Evolutionary conservation across 441 rosid genomes (phyloP).

Genomic region (Metrosideros polymorpha): DNA sequence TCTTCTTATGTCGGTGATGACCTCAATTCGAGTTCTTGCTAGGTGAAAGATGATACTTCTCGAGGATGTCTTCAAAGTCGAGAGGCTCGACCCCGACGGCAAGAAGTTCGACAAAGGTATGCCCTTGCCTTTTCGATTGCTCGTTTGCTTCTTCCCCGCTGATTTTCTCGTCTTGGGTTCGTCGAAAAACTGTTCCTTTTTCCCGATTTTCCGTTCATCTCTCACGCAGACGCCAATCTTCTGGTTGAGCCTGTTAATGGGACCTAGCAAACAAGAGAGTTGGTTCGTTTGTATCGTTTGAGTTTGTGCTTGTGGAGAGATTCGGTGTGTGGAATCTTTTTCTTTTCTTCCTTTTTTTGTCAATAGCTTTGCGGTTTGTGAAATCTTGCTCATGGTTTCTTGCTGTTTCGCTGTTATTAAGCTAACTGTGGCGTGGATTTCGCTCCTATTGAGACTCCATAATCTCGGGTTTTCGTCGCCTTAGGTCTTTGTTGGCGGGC

Average conservation of each 20-base stretch:
- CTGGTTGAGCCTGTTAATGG: neutral
- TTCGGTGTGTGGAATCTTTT: neutral
- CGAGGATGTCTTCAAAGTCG: slow-evolving; percentile 11
- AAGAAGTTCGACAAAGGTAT: slow-evolving; percentile 10
- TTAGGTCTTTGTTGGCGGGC: neutral
- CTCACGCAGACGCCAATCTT: neutral
- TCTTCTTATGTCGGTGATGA: neutral
- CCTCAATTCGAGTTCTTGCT: neutral
- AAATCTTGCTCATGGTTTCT: neutral
- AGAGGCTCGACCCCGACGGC: slow-evolving; percentile 10
- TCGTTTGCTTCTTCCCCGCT: neutral
- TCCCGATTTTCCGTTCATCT: neutral
- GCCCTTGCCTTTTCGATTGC: neutral
- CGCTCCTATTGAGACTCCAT: neutral
- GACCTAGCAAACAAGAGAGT: neutral
- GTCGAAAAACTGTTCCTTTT: neutral
- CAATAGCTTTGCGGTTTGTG: neutral
- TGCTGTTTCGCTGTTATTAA: neutral
- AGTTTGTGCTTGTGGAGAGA: neutral
- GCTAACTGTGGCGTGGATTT: neutral
- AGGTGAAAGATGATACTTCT: slow-evolving; percentile 2
- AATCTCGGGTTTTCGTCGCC: neutral
- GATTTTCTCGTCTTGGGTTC: neutral
- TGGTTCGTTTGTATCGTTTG: neutral
- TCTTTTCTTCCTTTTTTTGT: neutral